Conservation (phyloP, 352 stramenopile species). For the Phytophthora podocarpi region DNA sequence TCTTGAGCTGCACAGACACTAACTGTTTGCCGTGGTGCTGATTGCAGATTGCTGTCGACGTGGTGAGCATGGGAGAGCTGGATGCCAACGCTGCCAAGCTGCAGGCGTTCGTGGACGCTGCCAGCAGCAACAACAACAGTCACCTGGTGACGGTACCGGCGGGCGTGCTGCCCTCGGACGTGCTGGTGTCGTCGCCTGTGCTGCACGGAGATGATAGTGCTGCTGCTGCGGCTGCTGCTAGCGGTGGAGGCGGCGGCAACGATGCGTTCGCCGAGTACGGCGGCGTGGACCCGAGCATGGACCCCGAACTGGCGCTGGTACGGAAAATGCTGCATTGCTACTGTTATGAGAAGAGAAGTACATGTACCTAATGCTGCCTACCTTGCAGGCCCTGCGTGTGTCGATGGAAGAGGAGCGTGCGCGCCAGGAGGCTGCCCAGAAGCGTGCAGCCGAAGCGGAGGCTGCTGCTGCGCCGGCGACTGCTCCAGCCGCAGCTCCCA, state of each 20-base stretch:
- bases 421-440: constrained; percentile 93
- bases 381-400: constrained; percentile 88
- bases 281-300: constrained; percentile 98
- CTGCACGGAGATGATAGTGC: constrained; percentile 89
- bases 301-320: constrained; percentile 98
- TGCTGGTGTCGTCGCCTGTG: constrained; percentile 96
- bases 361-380: constrained; percentile 17
- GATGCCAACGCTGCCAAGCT: constrained; percentile 90
- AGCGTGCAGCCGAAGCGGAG: constrained; percentile 87
- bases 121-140: constrained; percentile 94
- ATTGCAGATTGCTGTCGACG: constrained; percentile 94
- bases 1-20: background rate
- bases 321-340: constrained; percentile 1
- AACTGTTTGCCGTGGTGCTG: background rate
- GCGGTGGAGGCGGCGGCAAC: constrained; percentile 39
- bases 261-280: constrained; percentile 94
- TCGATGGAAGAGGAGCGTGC: constrained; percentile 99
- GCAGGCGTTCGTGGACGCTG: constrained; percentile 90
- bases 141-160: constrained; percentile 97
- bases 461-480: constrained; percentile 64
- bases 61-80: constrained; percentile 97
- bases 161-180: constrained; percentile 97
- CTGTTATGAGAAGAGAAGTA: background rate
- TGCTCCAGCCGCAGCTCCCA: constrained; percentile 27
- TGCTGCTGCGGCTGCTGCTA: constrained; percentile 40